Conservation (phyloP, 208 protist species). For the Tritrichomonas foetus region DNA sequence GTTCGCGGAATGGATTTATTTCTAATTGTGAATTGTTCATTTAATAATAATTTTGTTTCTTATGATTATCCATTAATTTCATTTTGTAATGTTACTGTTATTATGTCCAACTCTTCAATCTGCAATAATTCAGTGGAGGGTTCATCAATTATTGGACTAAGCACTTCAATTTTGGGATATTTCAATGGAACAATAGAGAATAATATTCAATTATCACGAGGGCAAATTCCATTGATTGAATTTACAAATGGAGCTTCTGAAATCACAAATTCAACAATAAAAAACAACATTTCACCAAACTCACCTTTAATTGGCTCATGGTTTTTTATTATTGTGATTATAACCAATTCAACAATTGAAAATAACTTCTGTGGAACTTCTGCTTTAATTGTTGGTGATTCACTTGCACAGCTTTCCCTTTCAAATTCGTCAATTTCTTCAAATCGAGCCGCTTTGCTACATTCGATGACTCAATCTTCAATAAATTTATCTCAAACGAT, state of each 20-base stretch:
- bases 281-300: not conserved
- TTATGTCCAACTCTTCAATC: not conserved
- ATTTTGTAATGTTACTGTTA: slow-evolving; percentile 7
- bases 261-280: not conserved
- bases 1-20: slow-evolving; percentile 17
- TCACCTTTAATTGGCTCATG: slow-evolving; percentile 12
- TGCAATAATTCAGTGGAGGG: not conserved
- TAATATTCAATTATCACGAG: slow-evolving; percentile 11
- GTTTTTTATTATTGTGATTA: slow-evolving; percentile 17
- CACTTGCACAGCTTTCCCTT: not conserved
- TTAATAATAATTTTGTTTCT: not conserved
- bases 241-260: slow-evolving; percentile 11
- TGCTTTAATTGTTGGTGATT: slow-evolving; percentile 40
- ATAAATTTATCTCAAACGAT: not conserved
- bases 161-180: not conserved
- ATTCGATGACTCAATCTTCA: not conserved
- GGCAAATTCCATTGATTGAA: slow-evolving; percentile 6
- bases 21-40: not conserved
- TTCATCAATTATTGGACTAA: not conserved
- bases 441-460: not conserved
- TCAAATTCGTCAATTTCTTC: not conserved
- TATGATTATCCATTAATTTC: not conserved
- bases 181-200: not conserved
- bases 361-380: slow-evolving; percentile 27
- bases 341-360: not conserved